Evolutionary conservation across 1,139 yeast species (phyloP).

Genomic region (Pichia sp.): DNA sequence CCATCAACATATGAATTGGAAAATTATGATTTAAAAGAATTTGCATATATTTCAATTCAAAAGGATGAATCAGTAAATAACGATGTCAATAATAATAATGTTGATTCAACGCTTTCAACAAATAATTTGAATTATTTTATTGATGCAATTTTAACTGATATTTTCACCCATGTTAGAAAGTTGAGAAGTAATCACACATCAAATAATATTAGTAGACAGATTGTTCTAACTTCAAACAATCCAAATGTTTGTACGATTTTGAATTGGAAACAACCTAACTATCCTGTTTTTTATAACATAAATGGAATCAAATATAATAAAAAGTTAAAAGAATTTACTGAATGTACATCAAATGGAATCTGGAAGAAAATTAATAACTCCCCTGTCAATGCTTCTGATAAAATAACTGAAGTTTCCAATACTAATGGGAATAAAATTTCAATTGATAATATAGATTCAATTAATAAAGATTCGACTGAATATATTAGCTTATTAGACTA

Average conservation of each 20-base stretch:
- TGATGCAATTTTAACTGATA: conserved; percentile 62
- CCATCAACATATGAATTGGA: conserved; percentile 49
- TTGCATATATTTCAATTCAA: conserved; percentile 22
- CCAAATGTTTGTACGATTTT: conserved; percentile 84
- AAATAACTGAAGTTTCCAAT: neutral
- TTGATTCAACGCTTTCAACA: conserved; percentile 8
- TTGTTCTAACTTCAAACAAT: conserved; percentile 80
- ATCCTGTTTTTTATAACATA: conserved; percentile 84
- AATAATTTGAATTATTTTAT: conserved; percentile 62
- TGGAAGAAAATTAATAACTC: conserved; percentile 6
- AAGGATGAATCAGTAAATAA: neutral
- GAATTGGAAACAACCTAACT: conserved; percentile 98
- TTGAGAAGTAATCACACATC: conserved; percentile 32
- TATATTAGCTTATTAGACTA: conserved; percentile 28
- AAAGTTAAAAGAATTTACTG: conserved; percentile 28
- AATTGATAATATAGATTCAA: conserved; percentile 31
- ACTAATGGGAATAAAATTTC: conserved; percentile 9
- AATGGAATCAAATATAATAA: conserved; percentile 48
- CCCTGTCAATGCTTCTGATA: too few species aligned
- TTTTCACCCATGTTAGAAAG: conserved; percentile 70
- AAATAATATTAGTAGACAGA: conserved; percentile 39
- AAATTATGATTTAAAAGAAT: conserved; percentile 23
- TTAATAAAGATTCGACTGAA: conserved; percentile 31
- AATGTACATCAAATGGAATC: conserved; percentile 36
- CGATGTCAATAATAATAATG: too few species aligned